Evolutionary conservation across 108 stramenopile species (phyloP), one percentile per base, ranked within the genome.

Genomic region (Halocafeteria seosinensis): DNA sequence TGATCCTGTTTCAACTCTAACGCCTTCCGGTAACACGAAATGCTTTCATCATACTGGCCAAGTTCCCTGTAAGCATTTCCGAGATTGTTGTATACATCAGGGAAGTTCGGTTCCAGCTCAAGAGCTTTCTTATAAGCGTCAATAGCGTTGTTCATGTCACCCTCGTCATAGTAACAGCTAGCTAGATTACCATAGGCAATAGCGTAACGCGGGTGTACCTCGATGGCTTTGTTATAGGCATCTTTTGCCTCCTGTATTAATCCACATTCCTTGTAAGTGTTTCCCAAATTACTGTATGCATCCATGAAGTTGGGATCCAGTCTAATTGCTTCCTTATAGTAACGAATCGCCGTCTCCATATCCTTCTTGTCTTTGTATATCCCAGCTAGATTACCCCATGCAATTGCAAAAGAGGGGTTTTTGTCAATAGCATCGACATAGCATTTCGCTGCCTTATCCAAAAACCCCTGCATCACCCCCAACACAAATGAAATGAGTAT

Each of bases 31-130:
- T 81, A 83, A 58, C 75, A 65, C 52, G 31, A 31, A 12, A 83
- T 53, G 6, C 77, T 75, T 34, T 75, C 77, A 38, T 79, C 70
- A 29, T 70, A 31, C 30, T 60, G 33, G 1, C 42, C 52, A 3
- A 53, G 0, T 11, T 61, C 64, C 3, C 64, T 9, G 62, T 64
- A 51, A 1, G 81, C 81, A 42, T 81, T 84, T 11, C 83, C 83
- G 12, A 84, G 77, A 69, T 79, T 84, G 64, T 84, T 84, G 68
- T 73, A 80, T 0, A 80, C 83, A 50, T 84, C 83, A 0, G 83
- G 83, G 50, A 82, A 82, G 53, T 79, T 79, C 4, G 81, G 83
- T 66, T 82, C 78, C 25, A 82, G 77, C 55, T 76, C 68, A 27
- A 84, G 71, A 3, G 83, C 83, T 37, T 76, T 65, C 12, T 63